phyloP scores from a whole-genome alignment of 2,329 filamentous ascomycete species.

The Phaeosphaeriaceae sp. region DNA sequence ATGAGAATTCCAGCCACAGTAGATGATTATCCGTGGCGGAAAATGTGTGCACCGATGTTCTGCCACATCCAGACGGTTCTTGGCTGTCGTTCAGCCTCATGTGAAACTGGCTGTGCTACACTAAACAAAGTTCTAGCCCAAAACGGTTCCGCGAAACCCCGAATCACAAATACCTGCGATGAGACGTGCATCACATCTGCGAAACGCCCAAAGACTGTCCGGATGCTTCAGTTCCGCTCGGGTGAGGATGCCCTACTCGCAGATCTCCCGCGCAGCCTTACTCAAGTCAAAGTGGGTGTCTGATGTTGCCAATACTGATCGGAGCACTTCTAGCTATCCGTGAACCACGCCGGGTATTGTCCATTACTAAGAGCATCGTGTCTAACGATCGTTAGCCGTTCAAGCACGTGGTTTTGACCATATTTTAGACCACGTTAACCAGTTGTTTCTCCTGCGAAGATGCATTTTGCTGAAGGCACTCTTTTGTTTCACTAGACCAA shows the following conservation, averaged over 20 bases:
- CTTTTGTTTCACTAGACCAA: constrained; percentile 29
- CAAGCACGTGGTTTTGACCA: too few species aligned
- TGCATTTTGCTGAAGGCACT: constrained; percentile 19
- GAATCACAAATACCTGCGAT: constrained; percentile 16
- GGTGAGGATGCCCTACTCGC: constrained; percentile 8
- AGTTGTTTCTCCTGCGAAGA: too few species aligned
- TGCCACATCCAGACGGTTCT: constrained; percentile 23
- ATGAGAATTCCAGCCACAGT: constrained; percentile 10
- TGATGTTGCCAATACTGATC: not conserved
- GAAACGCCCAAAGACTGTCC: not conserved
- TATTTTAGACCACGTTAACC: too few species aligned
- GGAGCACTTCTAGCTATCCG: not conserved
- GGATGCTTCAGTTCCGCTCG: constrained; percentile 7
- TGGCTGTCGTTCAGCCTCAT: constrained; percentile 7
- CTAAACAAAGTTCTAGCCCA: constrained; percentile 29
- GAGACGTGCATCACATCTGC: constrained; percentile 16
- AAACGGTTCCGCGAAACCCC: constrained; percentile 30
- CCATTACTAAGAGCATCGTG: not conserved
- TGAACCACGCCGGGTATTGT: not conserved
- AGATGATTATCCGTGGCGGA: constrained; percentile 24
- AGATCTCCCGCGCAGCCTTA: not conserved
- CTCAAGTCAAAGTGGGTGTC: not conserved
- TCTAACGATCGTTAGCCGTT: not conserved
- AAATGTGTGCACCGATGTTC: constrained; percentile 21
- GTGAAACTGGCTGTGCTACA: constrained; percentile 44